Conservation (phyloP, 1,284 basidiomycete genomes). For the Rhodotorula sp. region DNA sequence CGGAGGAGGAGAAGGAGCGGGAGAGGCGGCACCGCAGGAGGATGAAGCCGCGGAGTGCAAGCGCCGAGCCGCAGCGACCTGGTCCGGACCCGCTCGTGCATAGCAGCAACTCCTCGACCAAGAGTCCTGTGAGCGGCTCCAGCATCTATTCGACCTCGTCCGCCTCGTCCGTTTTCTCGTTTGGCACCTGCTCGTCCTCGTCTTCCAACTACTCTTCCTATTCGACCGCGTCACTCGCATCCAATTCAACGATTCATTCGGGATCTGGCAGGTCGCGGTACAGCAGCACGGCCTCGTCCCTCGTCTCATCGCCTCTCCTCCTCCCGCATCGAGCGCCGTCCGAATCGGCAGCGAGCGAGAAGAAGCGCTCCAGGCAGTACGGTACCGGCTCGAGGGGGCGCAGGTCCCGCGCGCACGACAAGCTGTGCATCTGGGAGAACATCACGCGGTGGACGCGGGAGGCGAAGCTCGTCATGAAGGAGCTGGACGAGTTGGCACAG, state of each 20-base stretch:
- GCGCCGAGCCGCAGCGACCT: not conserved
- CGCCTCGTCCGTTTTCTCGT: slow-evolving; percentile 38
- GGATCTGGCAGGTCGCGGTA: not conserved
- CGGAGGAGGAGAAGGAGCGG: not conserved
- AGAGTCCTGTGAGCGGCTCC: slow-evolving; percentile 23
- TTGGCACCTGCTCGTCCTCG: slow-evolving; percentile 35
- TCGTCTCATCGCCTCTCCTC: slow-evolving; percentile 29
- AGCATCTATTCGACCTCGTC: slow-evolving; percentile 39
- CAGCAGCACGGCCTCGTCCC: slow-evolving; percentile 14
- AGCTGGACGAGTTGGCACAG: slow-evolving; percentile 42
- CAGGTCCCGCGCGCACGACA: slow-evolving; percentile 13
- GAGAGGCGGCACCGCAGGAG: not conserved
- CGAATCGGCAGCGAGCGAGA: slow-evolving; percentile 34
- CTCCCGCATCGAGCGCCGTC: slow-evolving; percentile 24
- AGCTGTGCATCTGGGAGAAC: slow-evolving; percentile 46
- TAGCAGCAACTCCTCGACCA: not conserved
- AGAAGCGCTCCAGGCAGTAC: slow-evolving; percentile 32
- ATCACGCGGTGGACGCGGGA: slow-evolving; percentile 47
- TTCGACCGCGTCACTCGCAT: slow-evolving; percentile 30
- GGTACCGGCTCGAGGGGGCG: slow-evolving; percentile 6
- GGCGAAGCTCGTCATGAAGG: slow-evolving; percentile 49
- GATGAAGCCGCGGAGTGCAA: not conserved
- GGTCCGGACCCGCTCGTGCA: slow-evolving; percentile 4
- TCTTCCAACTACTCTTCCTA: slow-evolving; percentile 27
- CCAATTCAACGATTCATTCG: slow-evolving; percentile 24